Percentiles rank a stretch among this genome's conserved stretches.
Evolutionary conservation across 345 rosid genomes (phyloP).

Genomic region (Lumnitzera racemosa): DNA sequence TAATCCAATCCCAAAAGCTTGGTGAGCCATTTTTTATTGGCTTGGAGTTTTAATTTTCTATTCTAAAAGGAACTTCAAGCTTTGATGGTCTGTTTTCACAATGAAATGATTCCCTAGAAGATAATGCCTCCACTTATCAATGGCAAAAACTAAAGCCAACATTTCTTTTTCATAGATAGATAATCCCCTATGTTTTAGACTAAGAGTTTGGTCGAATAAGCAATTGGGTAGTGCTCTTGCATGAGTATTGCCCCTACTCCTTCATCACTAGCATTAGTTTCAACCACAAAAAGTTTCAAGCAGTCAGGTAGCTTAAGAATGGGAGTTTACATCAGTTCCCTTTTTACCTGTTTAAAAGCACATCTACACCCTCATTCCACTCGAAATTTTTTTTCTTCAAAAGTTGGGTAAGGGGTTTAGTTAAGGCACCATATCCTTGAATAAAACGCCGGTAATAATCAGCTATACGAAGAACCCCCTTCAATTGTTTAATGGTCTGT

Average conservation of each 20-base stretch:
- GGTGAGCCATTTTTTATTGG: not conserved
- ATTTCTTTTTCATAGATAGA: slow-evolving; percentile 2
- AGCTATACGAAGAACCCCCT: not conserved
- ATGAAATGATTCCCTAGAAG: not conserved
- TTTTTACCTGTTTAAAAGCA: too few relatives aligned
- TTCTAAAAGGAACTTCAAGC: not conserved
- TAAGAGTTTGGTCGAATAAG: not conserved
- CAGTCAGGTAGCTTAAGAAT: too few relatives aligned
- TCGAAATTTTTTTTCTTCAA: not conserved
- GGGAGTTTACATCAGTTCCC: too few relatives aligned
- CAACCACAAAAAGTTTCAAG: not conserved
- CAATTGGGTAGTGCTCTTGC: not conserved
- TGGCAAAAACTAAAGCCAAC: not conserved
- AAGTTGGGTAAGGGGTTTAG: not conserved
- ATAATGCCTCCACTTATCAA: not conserved
- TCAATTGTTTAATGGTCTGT: not conserved
- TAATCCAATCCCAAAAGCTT: not conserved
- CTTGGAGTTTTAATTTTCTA: not conserved
- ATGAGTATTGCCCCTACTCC: not conserved
- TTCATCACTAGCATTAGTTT: not conserved
- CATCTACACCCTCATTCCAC: not conserved
- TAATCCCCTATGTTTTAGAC: not conserved
- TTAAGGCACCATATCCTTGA: not conserved
- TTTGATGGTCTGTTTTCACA: not conserved
- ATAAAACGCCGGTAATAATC: not conserved